phyloP scores from a whole-genome alignment of 768 basidiomycete species.

The Auriscalpium vulgare region DNA sequence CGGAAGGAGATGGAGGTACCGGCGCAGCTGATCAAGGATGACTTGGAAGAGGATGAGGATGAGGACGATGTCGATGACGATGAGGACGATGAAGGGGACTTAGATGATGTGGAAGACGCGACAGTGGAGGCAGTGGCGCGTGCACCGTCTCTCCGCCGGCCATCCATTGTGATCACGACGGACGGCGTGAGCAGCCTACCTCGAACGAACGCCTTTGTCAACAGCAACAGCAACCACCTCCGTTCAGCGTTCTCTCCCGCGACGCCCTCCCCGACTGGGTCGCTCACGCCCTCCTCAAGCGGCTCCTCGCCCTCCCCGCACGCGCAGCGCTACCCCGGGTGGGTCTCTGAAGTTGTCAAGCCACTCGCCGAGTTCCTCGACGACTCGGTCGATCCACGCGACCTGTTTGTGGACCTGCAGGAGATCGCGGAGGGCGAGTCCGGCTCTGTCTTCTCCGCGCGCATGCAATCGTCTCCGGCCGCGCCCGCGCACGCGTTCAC shows the following conservation, averaged over 20 bases:
- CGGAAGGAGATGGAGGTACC: neutral
- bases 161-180: neutral
- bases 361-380: constrained; percentile 60
- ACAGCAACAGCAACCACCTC: too few relatives aligned
- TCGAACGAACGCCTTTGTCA: too few relatives aligned
- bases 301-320: neutral
- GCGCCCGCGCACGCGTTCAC: constrained; percentile 1
- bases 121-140: neutral
- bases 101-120: neutral
- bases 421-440: constrained; percentile 84
- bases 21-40: neutral
- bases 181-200: neutral
- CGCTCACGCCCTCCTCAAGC: neutral
- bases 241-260: neutral
- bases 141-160: neutral
- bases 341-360: constrained; percentile 52
- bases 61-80: neutral
- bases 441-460: constrained; percentile 55
- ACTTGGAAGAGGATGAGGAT: too few relatives aligned
- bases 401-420: constrained; percentile 56
- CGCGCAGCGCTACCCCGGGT: constrained; percentile 47
- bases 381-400: constrained; percentile 50
- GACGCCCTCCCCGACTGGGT: neutral
- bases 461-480: constrained; percentile 15
- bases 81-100: neutral